A percentile compares a stretch with the other conserved stretches of the same genome.
Evolutionary conservation across 345 rosid genomes (phyloP).

Genomic region (Tarenaya hassleriana): DNA sequence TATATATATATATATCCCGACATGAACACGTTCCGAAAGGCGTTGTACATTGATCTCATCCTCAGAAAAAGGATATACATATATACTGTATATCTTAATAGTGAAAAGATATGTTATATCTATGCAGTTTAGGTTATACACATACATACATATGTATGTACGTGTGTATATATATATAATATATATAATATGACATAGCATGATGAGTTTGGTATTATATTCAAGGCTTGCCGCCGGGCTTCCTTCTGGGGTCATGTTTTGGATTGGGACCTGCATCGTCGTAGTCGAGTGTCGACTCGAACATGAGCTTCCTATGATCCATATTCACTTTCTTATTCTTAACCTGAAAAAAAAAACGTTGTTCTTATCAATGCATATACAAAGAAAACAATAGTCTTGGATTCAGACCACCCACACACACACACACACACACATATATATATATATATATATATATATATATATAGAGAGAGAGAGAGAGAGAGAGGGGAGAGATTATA

Average conservation of each 20-base stretch:
- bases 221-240: slow-evolving; percentile 35
- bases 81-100: background rate
- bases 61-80: slow-evolving; percentile 23
- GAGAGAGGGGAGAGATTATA: too few species aligned
- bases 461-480: too few species aligned
- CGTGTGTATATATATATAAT: slow-evolving; percentile 2
- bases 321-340: slow-evolving; percentile 12
- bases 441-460: too few species aligned
- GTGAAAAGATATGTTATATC: background rate
- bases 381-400: too few species aligned
- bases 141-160: too few species aligned
- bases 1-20: too few species aligned
- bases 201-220: background rate
- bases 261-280: slow-evolving; percentile 56
- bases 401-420: too few species aligned
- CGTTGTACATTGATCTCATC: slow-evolving; percentile 29
- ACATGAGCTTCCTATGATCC: slow-evolving; percentile 50
- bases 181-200: slow-evolving; percentile 14
- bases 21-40: slow-evolving; percentile 6
- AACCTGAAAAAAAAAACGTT: slow-evolving; percentile 3
- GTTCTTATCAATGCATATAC: too few species aligned
- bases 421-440: too few species aligned
- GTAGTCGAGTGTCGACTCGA: slow-evolving; percentile 41
- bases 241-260: slow-evolving; percentile 59
- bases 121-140: too few species aligned